A percentile compares a stretch with the other conserved stretches of the same genome.
These are phyloP conservation scores for Cutaneotrichosporon cavernicola DNA, from an alignment of 1,284 basidiomycete genomes.

Conservation along the genomic window DNA sequence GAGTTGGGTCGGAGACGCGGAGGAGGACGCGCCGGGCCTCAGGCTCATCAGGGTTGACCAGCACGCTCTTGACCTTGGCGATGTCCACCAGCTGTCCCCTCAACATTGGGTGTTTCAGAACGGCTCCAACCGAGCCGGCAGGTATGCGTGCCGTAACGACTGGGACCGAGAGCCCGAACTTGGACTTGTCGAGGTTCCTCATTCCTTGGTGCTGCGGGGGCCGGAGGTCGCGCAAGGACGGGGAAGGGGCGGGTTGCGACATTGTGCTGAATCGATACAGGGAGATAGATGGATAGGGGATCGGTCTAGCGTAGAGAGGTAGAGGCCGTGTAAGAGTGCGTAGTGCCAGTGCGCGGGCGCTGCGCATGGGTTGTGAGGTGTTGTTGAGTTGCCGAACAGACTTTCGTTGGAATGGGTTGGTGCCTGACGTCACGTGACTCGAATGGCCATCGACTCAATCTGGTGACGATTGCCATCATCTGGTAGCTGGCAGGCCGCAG, in stretches of 20 bases:
- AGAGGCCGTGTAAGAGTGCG: background rate
- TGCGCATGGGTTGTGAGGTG: background rate
- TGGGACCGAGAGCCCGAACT: constrained; percentile 64
- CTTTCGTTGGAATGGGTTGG: background rate
- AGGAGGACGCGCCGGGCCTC: constrained; percentile 63
- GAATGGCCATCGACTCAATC: background rate
- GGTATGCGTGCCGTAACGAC: constrained; percentile 68
- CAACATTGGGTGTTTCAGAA: constrained; percentile 62
- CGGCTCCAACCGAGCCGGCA: constrained; percentile 59
- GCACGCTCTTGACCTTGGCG: constrained; percentile 64
- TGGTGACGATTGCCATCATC: no score
- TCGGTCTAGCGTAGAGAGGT: background rate
- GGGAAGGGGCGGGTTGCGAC: background rate
- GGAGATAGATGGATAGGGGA: background rate
- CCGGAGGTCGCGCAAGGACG: constrained; percentile 16
- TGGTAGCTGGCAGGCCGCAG: no score
- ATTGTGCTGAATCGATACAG: background rate
- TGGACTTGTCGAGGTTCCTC: constrained; percentile 60
- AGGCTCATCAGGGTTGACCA: constrained; percentile 58
- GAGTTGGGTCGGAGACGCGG: constrained; percentile 61
- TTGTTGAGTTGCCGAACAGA: background rate
- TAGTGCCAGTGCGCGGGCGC: background rate
- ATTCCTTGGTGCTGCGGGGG: constrained; percentile 50
- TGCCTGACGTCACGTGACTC: background rate
- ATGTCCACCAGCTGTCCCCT: constrained; percentile 63